Percentiles rank a stretch among this genome's conserved stretches.
phyloP scores from a whole-genome alignment of 768 basidiomycete species.

The Plicaturopsis crispa region DNA sequence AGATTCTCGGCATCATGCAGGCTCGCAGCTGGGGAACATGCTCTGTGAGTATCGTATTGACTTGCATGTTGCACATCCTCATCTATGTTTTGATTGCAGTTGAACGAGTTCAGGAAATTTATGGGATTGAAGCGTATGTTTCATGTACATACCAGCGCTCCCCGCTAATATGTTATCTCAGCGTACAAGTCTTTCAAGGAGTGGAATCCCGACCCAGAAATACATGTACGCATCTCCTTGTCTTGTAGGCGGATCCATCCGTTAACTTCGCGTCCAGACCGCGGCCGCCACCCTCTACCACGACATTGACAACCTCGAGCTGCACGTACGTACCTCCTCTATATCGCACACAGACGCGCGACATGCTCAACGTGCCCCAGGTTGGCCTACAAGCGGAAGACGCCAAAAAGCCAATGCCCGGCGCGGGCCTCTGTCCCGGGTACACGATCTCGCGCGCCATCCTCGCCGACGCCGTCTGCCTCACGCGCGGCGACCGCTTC shows the following conservation, averaged over 20 bases:
- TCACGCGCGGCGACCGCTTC: constrained; percentile 76
- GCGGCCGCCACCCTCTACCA: constrained; percentile 61
- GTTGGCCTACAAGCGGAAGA: constrained; percentile 70
- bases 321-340: constrained; percentile 44
- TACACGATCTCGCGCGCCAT: constrained; percentile 85
- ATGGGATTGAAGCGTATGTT: constrained; percentile 58
- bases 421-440: constrained; percentile 74
- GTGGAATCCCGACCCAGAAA: constrained; percentile 59
- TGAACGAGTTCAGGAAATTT: constrained; percentile 71
- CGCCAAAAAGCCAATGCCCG: constrained; percentile 52
- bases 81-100: constrained; percentile 19
- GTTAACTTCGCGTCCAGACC: constrained; percentile 24
- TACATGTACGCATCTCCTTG: constrained; percentile 33
- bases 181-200: constrained; percentile 60
- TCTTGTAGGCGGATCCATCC: not conserved
- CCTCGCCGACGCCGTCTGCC: constrained; percentile 66
- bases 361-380: constrained; percentile 17
- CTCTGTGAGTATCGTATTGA: constrained; percentile 36
- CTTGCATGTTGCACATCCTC: not conserved
- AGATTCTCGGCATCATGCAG: constrained; percentile 63
- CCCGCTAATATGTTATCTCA: too few relatives aligned
- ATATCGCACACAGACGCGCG: not conserved
- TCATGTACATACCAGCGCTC: too few relatives aligned
- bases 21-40: constrained; percentile 65
- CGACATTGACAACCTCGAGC: constrained; percentile 73